Evolutionary conservation across 1,284 basidiomycete genomes (phyloP).

Genomic region (Ustilago vetiveriae): DNA sequence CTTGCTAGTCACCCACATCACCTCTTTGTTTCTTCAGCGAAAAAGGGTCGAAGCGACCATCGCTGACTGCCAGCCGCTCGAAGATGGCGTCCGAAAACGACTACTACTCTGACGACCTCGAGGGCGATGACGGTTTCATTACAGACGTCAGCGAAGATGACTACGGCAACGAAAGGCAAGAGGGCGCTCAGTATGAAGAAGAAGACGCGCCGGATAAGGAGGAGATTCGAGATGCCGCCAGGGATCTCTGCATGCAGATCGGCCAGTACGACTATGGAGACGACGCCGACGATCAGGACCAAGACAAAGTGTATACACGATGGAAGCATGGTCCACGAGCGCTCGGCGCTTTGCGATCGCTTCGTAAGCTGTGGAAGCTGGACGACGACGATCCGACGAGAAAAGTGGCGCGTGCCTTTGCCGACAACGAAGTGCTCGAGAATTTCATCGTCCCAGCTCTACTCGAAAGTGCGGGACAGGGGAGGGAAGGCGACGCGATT

Average conservation of each 20-base stretch:
- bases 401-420: conserved; percentile 61
- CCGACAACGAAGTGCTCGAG: conserved; percentile 61
- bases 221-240: conserved; percentile 49
- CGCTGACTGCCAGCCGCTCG: not conserved
- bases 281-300: conserved; percentile 5
- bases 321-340: conserved; percentile 61
- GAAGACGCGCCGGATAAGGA: conserved; percentile 45
- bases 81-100: conserved; percentile 40
- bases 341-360: conserved; percentile 57
- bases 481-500: conserved; percentile 52
- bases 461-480: conserved; percentile 59
- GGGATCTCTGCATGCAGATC: conserved; percentile 61
- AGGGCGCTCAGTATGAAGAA: conserved; percentile 18
- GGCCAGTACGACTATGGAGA: conserved; percentile 62
- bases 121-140: conserved; percentile 37
- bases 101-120: conserved; percentile 54
- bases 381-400: conserved; percentile 62
- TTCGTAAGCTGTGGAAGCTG: conserved; percentile 62
- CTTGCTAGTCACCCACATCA: too few relatives aligned
- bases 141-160: conserved; percentile 37
- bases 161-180: conserved; percentile 16
- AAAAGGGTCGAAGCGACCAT: too few relatives aligned
- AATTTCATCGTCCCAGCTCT: conserved; percentile 64
- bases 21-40: too few relatives aligned
- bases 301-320: conserved; percentile 41